phyloP scores from a whole-genome alignment of 1,284 basidiomycete species.

The Takashimella koratensis region DNA sequence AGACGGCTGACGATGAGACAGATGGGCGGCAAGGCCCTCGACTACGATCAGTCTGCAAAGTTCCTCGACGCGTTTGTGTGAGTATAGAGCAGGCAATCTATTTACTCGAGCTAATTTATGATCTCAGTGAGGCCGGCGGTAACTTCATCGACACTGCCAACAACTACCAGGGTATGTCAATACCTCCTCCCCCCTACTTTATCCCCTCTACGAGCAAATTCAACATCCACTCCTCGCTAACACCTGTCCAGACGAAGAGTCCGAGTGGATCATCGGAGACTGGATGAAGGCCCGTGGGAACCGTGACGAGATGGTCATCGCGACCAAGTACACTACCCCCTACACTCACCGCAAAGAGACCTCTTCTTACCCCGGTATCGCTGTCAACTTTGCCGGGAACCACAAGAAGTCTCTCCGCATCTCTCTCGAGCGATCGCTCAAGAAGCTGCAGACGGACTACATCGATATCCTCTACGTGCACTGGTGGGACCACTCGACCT shows the following conservation, averaged over 20 bases:
- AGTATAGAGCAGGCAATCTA: background rate
- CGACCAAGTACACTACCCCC: slow-evolving; percentile 30
- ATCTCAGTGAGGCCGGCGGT: slow-evolving; percentile 28
- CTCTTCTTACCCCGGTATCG: slow-evolving; percentile 17
- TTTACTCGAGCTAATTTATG: background rate
- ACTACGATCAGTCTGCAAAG: slow-evolving; percentile 27
- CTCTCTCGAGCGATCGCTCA: slow-evolving; percentile 35
- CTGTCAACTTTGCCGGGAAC: slow-evolving; percentile 48
- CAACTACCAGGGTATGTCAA: slow-evolving; percentile 33
- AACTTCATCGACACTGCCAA: slow-evolving; percentile 49
- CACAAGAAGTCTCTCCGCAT: slow-evolving; percentile 28
- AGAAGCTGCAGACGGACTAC: slow-evolving; percentile 50
- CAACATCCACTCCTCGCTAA: background rate
- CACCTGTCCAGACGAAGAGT: slow-evolving; percentile 27
- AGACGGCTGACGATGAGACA: background rate
- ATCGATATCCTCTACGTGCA: slow-evolving; percentile 52
- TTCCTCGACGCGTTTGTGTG: slow-evolving; percentile 44
- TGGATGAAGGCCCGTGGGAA: slow-evolving; percentile 46
- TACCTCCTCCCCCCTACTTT: background rate
- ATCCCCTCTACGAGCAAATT: background rate
- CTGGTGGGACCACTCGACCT: slow-evolving; percentile 50
- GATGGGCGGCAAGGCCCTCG: slow-evolving; percentile 11
- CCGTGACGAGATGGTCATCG: slow-evolving; percentile 28
- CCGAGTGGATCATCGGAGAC: slow-evolving; percentile 48
- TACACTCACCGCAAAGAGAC: slow-evolving; percentile 34